phyloP scores from a whole-genome alignment of 2,329 filamentous ascomycete genomes.

The Mariannaea elegans region DNA sequence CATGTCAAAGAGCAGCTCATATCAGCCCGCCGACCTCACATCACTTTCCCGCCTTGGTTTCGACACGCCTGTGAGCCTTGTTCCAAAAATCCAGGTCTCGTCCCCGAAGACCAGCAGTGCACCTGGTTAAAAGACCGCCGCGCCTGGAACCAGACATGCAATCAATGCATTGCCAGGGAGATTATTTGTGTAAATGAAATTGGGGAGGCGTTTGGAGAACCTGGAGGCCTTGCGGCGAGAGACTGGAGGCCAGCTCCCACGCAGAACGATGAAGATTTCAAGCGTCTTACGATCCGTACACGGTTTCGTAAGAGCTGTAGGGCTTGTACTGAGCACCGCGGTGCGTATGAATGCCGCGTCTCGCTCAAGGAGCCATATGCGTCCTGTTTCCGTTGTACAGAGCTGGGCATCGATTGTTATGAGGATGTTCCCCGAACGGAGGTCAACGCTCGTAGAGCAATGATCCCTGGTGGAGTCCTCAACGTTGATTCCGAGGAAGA shows the following conservation, averaged over 20 bases:
- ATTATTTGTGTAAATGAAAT: slow-evolving; percentile 15
- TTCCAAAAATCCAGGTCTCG: neutral
- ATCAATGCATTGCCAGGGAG: slow-evolving; percentile 9
- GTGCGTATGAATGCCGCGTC: slow-evolving; percentile 10
- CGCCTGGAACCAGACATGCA: slow-evolving; percentile 19
- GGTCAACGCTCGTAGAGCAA: no score
- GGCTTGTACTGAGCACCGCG: slow-evolving; percentile 4
- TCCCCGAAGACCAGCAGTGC: neutral
- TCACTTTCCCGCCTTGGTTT: slow-evolving; percentile 18
- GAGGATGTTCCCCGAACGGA: neutral
- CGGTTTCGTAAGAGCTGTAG: slow-evolving; percentile 26
- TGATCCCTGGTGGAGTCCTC: no score
- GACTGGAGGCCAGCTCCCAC: no score
- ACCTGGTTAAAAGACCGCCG: slow-evolving; percentile 26
- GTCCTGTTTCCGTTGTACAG: slow-evolving; percentile 38
- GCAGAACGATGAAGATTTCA: neutral
- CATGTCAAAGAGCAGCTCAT: neutral
- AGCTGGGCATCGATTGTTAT: slow-evolving; percentile 44
- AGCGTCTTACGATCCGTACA: slow-evolving; percentile 6
- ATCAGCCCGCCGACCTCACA: neutral
- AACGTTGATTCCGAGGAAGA: no score
- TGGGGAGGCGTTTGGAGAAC: no score
- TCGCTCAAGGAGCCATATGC: neutral
- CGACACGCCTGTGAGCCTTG: slow-evolving; percentile 34
- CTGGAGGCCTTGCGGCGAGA: no score